Evolutionary conservation across 768 basidiomycete genomes (phyloP), one percentile per base, ranked within the genome.

Genomic region (Amanita muscaria): DNA sequence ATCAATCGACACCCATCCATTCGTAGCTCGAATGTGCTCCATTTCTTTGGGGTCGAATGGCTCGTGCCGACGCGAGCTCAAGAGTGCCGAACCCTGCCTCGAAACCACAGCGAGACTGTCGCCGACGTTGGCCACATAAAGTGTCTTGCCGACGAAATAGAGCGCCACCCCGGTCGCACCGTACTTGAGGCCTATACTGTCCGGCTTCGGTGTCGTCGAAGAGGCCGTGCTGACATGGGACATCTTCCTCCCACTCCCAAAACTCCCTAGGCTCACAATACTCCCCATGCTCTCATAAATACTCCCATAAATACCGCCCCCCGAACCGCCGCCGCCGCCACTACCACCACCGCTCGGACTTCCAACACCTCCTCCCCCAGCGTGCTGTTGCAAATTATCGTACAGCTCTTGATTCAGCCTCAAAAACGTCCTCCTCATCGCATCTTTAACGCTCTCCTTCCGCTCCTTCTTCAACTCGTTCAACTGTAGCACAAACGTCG

Each of bases 1-100:
- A 38, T 82, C 78, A 9, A 88, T 86, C 1, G 91, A 91, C 42
- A 99, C 80, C 84, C 88, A 98, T 1, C 91, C 94, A 56, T 97
- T 94, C 6, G 91, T 88, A 1, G 77, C 67, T 21, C 94, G 79
- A 48, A 98, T 97, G n/a, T 93, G 74, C 11, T 70, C 72, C 6
- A 83, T 88, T 65, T 99, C 96, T 5, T 67, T 63, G 12, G 82
- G 75, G 53, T 97, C 88, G 49, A 88, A 91, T 0, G 96, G 94
- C 48, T 92, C 87, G 54, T 99, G 96, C 52, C 79, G 77, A 50
- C 70, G 73, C 19, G 93, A 87, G 25, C 96, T 67, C 11, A 80
- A 60, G 40, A 83, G 64, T 0, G 89, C 87, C 14, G 74, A 73
- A 0, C 90, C 91, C 51, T 79, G 73, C 36, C 74, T 65, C 4